Conservation (phyloP, 345 rosid species). For the Reutealis trisperma region DNA sequence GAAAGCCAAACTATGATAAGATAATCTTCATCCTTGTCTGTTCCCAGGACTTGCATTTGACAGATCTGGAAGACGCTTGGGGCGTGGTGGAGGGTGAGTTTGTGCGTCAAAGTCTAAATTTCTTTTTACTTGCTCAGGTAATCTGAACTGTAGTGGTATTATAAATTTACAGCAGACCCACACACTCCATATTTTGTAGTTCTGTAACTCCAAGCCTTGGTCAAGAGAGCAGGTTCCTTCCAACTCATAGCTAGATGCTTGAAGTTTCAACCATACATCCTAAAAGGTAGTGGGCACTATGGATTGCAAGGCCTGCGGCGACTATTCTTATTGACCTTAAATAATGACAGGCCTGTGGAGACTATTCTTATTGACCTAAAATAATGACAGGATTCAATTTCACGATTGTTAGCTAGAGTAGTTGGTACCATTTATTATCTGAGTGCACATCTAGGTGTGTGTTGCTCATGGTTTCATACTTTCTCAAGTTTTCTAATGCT, state of each 20-base stretch:
- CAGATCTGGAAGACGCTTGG: slow-evolving; percentile 82
- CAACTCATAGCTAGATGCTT: background rate
- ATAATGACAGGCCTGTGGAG: background rate
- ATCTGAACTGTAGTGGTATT: background rate
- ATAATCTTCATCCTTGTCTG: background rate
- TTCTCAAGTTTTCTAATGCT: background rate
- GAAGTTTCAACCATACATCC: background rate
- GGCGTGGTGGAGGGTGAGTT: slow-evolving; percentile 95
- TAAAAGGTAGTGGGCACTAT: background rate
- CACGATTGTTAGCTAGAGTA: background rate
- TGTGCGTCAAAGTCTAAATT: background rate
- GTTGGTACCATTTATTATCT: background rate
- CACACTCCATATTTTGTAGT: background rate
- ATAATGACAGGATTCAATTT: background rate
- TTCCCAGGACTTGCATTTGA: slow-evolving; percentile 93
- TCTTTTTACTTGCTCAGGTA: background rate
- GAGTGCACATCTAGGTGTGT: background rate
- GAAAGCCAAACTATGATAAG: background rate
- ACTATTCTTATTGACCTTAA: background rate
- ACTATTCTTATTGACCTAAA: background rate
- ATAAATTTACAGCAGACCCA: background rate
- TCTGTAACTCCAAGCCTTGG: background rate
- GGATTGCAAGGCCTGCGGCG: background rate
- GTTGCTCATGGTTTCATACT: background rate
- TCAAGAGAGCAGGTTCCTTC: background rate